Conservation (phyloP, 2,329 filamentous ascomycete species). For the Sclerotinia nivalis region DNA sequence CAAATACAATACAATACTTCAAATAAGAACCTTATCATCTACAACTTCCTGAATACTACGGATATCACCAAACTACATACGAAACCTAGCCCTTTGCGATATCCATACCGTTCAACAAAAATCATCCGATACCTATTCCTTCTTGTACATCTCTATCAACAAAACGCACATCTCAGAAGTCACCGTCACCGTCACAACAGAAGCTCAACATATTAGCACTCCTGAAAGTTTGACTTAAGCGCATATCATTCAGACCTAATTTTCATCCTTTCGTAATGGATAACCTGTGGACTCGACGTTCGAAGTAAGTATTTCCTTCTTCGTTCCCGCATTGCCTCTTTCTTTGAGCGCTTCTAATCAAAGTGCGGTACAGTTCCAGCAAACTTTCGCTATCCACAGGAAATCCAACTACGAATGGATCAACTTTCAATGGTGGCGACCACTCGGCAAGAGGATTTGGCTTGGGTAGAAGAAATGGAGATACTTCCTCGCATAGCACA, state of each 20-base stretch:
- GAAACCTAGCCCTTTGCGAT: conserved; percentile 2
- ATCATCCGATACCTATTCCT: not conserved
- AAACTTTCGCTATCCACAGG: conserved; percentile 83
- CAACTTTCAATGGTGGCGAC: conserved; percentile 44
- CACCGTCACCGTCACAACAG: conserved; percentile 22
- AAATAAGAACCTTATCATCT: not conserved
- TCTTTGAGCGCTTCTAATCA: conserved; percentile 23
- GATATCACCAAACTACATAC: not conserved
- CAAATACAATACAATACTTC: not conserved
- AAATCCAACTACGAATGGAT: conserved; percentile 49
- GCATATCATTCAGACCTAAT: conserved; percentile 17
- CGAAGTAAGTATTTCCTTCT: conserved; percentile 59
- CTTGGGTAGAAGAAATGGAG: conserved; percentile 73
- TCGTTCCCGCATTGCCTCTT: conserved; percentile 17
- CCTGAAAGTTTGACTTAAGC: conserved; percentile 27
- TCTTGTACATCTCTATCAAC: not conserved
- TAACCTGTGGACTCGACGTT: conserved; percentile 73
- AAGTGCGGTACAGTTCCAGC: conserved; percentile 48
- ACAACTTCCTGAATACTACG: not conserved
- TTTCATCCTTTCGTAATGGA: conserved; percentile 37
- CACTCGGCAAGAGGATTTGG: conserved; percentile 62
- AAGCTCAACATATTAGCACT: conserved; percentile 26
- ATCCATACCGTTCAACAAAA: conserved; percentile 4
- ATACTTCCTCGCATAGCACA: conserved; percentile 70
- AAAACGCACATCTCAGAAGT: conserved; percentile 24